These are phyloP conservation scores for Stephania yunnanensis DNA, from an alignment of 164 flowering plant species.

Conservation along the genomic window DNA sequence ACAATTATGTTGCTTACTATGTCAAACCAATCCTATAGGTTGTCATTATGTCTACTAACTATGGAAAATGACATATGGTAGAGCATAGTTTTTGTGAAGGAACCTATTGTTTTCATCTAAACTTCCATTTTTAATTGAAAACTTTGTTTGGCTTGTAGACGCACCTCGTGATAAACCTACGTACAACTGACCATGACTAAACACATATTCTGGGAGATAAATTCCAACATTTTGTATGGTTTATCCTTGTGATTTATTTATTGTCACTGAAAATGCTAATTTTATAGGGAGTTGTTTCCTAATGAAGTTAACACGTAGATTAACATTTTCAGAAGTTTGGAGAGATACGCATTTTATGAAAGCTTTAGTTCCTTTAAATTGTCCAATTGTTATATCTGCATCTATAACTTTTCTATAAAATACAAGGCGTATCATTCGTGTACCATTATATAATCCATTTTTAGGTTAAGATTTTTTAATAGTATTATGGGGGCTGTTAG, in stretches of 20 bases:
- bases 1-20: too few species aligned
- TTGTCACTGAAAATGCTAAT: neutral
- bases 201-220: neutral
- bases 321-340: neutral
- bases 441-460: neutral
- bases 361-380: neutral
- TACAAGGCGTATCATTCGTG: too few species aligned
- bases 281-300: neutral
- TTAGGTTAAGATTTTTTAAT: conserved; percentile 1
- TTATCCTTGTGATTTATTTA: neutral
- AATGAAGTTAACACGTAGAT: neutral
- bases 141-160: neutral
- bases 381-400: neutral
- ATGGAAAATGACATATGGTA: neutral
- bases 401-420: neutral
- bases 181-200: too few species aligned
- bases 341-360: neutral
- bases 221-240: neutral
- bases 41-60: too few species aligned
- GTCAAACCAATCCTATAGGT: too few species aligned
- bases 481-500: neutral
- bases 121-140: too few species aligned
- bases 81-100: neutral
- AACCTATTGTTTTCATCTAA: neutral
- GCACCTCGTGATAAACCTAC: neutral